A percentile compares a stretch with the other conserved stretches of the same genome.
Evolutionary conservation across 345 rosid genomes (phyloP).

Genomic region (Litchi chinensis): DNA sequence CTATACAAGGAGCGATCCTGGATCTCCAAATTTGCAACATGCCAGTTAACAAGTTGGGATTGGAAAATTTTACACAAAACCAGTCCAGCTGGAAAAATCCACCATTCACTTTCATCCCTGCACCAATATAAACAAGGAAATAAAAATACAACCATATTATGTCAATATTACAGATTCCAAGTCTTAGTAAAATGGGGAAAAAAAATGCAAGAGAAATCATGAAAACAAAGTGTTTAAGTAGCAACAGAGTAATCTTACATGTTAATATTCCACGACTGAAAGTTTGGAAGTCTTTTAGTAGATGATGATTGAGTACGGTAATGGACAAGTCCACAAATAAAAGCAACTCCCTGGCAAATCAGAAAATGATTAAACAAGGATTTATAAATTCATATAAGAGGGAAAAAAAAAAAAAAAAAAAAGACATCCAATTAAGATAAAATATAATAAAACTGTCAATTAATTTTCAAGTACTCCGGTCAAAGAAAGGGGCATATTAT

Average conservation of each 20-base stretch:
- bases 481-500: background rate
- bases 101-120: slow-evolving; percentile 99
- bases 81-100: slow-evolving; percentile 94
- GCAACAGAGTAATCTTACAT: slow-evolving; percentile 60
- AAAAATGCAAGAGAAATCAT: background rate
- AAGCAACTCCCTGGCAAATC: slow-evolving; percentile 72
- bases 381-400: background rate
- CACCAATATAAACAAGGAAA: slow-evolving; percentile 26
- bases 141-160: slow-evolving; percentile 15
- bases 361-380: background rate
- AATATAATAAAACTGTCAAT: background rate
- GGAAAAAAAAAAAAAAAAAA: background rate
- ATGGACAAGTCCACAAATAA: slow-evolving; percentile 89
- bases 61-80: slow-evolving; percentile 88
- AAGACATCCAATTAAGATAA: background rate
- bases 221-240: background rate
- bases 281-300: slow-evolving; percentile 57
- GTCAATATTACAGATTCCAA: background rate
- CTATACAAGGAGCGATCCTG: slow-evolving; percentile 99
- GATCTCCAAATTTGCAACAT: slow-evolving; percentile 93
- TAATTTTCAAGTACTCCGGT: background rate
- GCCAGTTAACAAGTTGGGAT: slow-evolving; percentile 94
- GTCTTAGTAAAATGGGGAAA: background rate
- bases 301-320: slow-evolving; percentile 62
- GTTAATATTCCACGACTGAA: slow-evolving; percentile 97